Base-by-base conservation (phyloP, 176 grass and related monocot species). In the Carex pumila region DNA sequence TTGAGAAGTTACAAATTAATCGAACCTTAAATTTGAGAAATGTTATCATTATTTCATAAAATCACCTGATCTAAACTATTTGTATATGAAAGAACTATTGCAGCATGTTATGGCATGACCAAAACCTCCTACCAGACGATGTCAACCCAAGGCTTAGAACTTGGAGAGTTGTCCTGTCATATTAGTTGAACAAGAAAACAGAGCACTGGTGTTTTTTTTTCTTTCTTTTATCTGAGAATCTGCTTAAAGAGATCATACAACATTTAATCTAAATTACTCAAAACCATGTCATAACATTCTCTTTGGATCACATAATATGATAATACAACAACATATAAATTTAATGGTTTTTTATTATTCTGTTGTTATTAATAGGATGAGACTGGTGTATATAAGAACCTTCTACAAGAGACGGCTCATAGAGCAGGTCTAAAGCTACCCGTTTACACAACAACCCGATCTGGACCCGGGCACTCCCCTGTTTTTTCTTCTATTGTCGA, bases 301-400 rank as follows among this genome's bases (percentile, higher is more conserved):
- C 39, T 2, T 71, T 5, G 41, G 21, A 49, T 21, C 69, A 72
- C 12, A 22, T 71, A 17, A 25, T 25, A 25, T 25, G 25, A 25
- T 25, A 25, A 21, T 22, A 22, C 69, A 10, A 22, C 43, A 73
- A 22, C 6, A 73, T 73, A 49, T 50, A 52, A 52, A 49, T 50
- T 52, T 6, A 73, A 73, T 52, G 29, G 25, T 4, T 59, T 21
- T 8, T 60, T 56, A 21, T 75, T 72, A 29, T 61, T 30, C 73
- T 5, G 21, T 73, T 57, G n/a, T 63, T 47, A 62, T 77, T 4
- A 57, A 25, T 15, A 97, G 92, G 95, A 97, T 86, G 95, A 97
- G 90, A 97, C 92, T 14, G 95, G 95, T 85, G 91, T 97, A 71
- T 94, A 93, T 91, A 97, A 97, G 89, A 97, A 97, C 85, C 78